Evolutionary conservation across 768 basidiomycete species (phyloP).

Genomic region (Cystofilobasidium ferigula): DNA sequence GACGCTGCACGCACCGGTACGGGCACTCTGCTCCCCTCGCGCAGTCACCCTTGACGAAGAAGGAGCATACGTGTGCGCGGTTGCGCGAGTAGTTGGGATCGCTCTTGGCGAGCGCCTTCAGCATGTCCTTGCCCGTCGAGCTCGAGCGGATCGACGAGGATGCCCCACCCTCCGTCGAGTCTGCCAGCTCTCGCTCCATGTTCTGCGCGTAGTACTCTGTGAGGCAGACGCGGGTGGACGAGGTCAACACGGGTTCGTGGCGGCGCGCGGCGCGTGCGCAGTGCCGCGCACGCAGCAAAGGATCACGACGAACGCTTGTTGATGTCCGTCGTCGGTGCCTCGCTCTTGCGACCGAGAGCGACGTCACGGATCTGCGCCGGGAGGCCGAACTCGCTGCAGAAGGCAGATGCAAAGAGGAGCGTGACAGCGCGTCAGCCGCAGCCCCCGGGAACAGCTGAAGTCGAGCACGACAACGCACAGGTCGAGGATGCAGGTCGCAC

Average conservation of each 20-base stretch:
- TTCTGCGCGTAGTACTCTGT: slow-evolving; percentile 39
- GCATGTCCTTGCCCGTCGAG: slow-evolving; percentile 87
- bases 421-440: not conserved
- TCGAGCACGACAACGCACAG: slow-evolving; percentile 40
- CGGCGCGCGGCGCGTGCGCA: not conserved
- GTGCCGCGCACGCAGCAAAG: not conserved
- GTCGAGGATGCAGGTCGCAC: slow-evolving; percentile 94
- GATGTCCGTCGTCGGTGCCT: slow-evolving; percentile 91
- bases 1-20: slow-evolving; percentile 48
- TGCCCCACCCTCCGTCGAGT: not conserved
- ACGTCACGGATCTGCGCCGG: slow-evolving; percentile 97
- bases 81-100: slow-evolving; percentile 98
- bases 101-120: slow-evolving; percentile 84
- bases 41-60: slow-evolving; percentile 92
- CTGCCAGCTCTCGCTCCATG: slow-evolving; percentile 31
- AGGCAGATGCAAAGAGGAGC: too few species aligned
- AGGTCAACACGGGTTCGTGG: not conserved
- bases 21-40: slow-evolving; percentile 85
- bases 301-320: slow-evolving; percentile 65
- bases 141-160: slow-evolving; percentile 40
- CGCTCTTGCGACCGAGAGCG: slow-evolving; percentile 65
- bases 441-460: not conserved
- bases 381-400: slow-evolving; percentile 64
- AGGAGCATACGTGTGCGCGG: slow-evolving; percentile 82
- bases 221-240: not conserved